A percentile compares a stretch with the other conserved stretches of the same genome.
phyloP scores from a whole-genome alignment of 805 yeast genomes.

The Cyberlindnera subsufficiens region DNA sequence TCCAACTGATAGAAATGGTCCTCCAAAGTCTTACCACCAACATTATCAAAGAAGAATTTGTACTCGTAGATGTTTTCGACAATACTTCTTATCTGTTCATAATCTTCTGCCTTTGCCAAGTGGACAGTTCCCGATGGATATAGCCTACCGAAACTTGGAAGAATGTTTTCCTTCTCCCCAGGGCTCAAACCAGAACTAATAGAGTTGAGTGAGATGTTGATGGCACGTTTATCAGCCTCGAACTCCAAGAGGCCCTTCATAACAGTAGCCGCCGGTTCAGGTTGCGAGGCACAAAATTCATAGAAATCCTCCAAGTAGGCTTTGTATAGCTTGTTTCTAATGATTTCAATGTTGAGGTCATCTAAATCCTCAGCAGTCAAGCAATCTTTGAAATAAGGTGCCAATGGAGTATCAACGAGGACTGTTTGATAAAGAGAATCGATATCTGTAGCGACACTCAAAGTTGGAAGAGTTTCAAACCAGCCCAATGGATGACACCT shows the following conservation, averaged over 20 bases:
- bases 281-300: conserved; percentile 51
- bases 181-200: conserved; percentile 74
- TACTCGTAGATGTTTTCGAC: conserved; percentile 64
- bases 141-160: conserved; percentile 80
- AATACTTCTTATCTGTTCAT: conserved; percentile 69
- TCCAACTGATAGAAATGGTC: conserved; percentile 92
- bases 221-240: conserved; percentile 93
- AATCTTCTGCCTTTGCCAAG: conserved; percentile 74
- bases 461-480: conserved; percentile 96
- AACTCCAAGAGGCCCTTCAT: conserved; percentile 75
- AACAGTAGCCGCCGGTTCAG: conserved; percentile 77
- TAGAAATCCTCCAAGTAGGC: conserved; percentile 89
- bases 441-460: conserved; percentile 90
- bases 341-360: conserved; percentile 91
- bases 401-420: conserved; percentile 92
- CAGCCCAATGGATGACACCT: conserved; percentile 97
- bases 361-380: conserved; percentile 83
- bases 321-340: conserved; percentile 85
- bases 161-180: conserved; percentile 62
- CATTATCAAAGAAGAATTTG: conserved; percentile 46
- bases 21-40: conserved; percentile 61
- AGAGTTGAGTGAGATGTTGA: conserved; percentile 87
- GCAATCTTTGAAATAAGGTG: conserved; percentile 91
- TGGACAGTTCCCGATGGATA: conserved; percentile 62
- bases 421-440: conserved; percentile 92